Conservation (phyloP, 225 moss, liverwort and hornwort genomes). For the Polytrichum formosum region DNA sequence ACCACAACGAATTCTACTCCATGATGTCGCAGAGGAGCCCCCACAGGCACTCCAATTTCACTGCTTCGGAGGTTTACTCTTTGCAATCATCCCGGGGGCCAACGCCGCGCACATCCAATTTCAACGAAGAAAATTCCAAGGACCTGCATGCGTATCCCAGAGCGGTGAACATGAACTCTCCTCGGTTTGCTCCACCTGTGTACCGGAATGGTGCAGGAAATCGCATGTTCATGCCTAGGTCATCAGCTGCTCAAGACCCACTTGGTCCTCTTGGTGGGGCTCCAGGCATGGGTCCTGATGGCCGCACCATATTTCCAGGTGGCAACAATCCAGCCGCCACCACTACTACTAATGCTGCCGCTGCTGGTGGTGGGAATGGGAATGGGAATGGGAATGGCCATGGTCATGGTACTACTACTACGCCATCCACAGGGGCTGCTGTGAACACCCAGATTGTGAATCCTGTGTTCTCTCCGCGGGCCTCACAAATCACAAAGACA, state of each 20-base stretch:
- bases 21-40: constrained; percentile 83
- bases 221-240: constrained; percentile 53
- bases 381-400: not conserved
- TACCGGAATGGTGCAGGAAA: constrained; percentile 53
- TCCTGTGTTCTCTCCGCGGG: constrained; percentile 69
- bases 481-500: constrained; percentile 70
- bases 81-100: constrained; percentile 90
- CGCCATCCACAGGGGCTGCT: not conserved
- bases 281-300: constrained; percentile 54
- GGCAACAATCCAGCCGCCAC: constrained; percentile 17
- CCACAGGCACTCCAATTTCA: constrained; percentile 90
- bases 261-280: constrained; percentile 28
- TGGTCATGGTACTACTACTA: too few relatives aligned
- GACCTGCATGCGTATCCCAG: constrained; percentile 63
- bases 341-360: too few relatives aligned
- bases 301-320: constrained; percentile 68
- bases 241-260: constrained; percentile 33
- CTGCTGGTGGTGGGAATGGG: not conserved
- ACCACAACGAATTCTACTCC: constrained; percentile 83
- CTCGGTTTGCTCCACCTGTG: constrained; percentile 69
- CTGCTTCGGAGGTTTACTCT: constrained; percentile 86
- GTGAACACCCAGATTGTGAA: constrained; percentile 29
- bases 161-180: constrained; percentile 57
- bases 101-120: constrained; percentile 86
- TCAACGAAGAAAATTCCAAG: constrained; percentile 86